Conservation (phyloP, 2,329 filamentous ascomycete genomes). For the Rachicladosporium sp. region DNA sequence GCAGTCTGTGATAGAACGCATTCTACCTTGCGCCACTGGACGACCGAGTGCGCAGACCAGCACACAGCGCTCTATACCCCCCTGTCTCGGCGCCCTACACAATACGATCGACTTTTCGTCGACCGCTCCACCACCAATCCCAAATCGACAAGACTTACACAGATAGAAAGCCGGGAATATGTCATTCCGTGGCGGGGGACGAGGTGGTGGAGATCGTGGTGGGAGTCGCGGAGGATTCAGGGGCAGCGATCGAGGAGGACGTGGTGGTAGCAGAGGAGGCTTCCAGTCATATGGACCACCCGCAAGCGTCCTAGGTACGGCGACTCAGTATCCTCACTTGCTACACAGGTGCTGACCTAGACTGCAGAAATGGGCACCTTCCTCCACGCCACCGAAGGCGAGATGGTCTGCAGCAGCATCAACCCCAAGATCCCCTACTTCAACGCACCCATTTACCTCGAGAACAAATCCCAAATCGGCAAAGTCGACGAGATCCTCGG, state of each 20-base stretch:
- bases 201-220: constrained; percentile 13
- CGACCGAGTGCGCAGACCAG: neutral
- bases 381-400: constrained; percentile 88
- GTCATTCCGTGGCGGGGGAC: constrained; percentile 14
- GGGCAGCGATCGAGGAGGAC: constrained; percentile 6
- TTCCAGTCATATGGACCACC: constrained; percentile 32
- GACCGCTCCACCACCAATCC: too few relatives aligned
- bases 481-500: constrained; percentile 98
- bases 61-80: neutral
- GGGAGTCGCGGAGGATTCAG: constrained; percentile 13
- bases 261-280: constrained; percentile 19
- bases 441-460: constrained; percentile 96
- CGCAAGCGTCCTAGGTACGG: too few relatives aligned
- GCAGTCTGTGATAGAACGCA: too few relatives aligned
- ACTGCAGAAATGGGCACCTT: constrained; percentile 74
- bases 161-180: constrained; percentile 6
- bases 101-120: too few relatives aligned
- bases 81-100: too few relatives aligned
- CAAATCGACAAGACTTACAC: neutral
- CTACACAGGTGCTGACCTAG: neutral
- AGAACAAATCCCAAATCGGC: constrained; percentile 84
- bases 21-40: too few relatives aligned
- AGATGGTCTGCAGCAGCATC: constrained; percentile 92
- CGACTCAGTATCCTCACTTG: too few relatives aligned
- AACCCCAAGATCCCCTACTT: constrained; percentile 97